Evolutionary conservation across 805 yeast genomes (phyloP), one percentile per base, ranked within the genome.

Genomic region (Yueomyces sp.): DNA sequence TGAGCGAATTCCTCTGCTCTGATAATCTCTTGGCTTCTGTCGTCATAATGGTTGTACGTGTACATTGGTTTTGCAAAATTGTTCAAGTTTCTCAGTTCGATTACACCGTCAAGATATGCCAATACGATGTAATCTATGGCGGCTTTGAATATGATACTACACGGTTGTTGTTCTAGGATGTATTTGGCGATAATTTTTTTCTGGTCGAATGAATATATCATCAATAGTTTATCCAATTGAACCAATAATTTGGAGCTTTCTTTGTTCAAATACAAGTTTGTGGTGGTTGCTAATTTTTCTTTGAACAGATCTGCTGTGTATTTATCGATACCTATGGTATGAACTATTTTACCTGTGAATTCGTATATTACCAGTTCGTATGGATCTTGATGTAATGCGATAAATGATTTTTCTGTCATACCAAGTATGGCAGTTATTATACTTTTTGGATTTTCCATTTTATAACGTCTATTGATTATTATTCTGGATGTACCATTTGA

Each of bases 401-500:
- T 54, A 19, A 60, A 47, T 8, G 63, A 57, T 45, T 56, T 60
- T 38, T 60, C 63, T 3, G 65, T 60, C 42, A 60, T 53, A 3
- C 65, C 65, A 9, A 59, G 46, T 28, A 53, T 48, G 9, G 53
- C 52, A 40, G 49, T 51, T 33, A 50, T 26, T 4, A 53, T 39
- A 5, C 37, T 37, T 29, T 42, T 44, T 29, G 43, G 42, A 4
- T 42, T 42, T 27, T 44, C 40, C n/a, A 52, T 45, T 6, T 32
- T 44, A 40, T 47, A 49, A 26, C 45, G 47, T 11, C 48, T 47
- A 9, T 44, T 49, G 26, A 50, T 44, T 27, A 37, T 38, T 26
- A 54, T 44, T 26, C 41, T 40, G 7, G 41, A 34, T 2, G 33
- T 31, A 19, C 39, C 43, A 33, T 36, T 36, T 27, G 39, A 19